phyloP scores from a whole-genome alignment of 2,329 filamentous ascomycete genomes.

The Dendryphion nanum region DNA sequence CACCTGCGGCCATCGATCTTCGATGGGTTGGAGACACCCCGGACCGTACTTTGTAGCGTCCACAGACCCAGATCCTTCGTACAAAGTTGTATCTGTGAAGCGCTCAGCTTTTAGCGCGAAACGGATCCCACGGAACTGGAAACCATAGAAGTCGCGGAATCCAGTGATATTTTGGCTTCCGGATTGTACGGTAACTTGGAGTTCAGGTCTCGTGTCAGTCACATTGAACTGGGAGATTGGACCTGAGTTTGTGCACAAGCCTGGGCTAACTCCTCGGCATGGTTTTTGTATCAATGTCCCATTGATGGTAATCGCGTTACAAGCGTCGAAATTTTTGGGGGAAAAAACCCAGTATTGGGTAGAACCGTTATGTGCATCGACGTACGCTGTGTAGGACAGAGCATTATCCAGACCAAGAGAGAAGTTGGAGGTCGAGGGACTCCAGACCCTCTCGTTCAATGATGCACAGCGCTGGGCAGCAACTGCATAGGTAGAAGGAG shows the following conservation, averaged over 20 bases:
- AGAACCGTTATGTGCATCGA: not conserved
- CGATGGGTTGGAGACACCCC: slow-evolving; percentile 37
- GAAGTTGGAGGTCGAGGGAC: not conserved
- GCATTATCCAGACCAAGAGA: slow-evolving; percentile 1
- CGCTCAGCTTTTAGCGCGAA: slow-evolving; percentile 45
- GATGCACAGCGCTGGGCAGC: not conserved
- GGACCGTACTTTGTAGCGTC: slow-evolving; percentile 21
- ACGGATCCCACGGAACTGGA: slow-evolving; percentile 51
- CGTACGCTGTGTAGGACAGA: not conserved
- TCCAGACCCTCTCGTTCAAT: slow-evolving; percentile 3
- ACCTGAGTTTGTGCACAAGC: slow-evolving; percentile 10
- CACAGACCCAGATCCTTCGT: slow-evolving; percentile 21
- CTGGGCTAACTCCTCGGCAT: slow-evolving; percentile 2
- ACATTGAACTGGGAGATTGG: slow-evolving; percentile 1
- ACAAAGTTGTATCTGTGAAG: slow-evolving; percentile 44
- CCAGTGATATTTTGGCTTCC: slow-evolving; percentile 16
- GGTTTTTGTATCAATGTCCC: slow-evolving; percentile 1
- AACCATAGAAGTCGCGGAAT: slow-evolving; percentile 45
- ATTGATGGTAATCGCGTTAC: slow-evolving; percentile 5
- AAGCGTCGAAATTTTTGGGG: not conserved
- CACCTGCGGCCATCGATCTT: slow-evolving; percentile 1
- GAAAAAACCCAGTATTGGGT: slow-evolving; percentile 1
- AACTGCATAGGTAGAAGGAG: not conserved
- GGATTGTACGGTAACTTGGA: slow-evolving; percentile 3
- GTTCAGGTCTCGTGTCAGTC: slow-evolving; percentile 3